Conservation (phyloP, 2,329 filamentous ascomycete genomes). For the Ascochyta rabiei region DNA sequence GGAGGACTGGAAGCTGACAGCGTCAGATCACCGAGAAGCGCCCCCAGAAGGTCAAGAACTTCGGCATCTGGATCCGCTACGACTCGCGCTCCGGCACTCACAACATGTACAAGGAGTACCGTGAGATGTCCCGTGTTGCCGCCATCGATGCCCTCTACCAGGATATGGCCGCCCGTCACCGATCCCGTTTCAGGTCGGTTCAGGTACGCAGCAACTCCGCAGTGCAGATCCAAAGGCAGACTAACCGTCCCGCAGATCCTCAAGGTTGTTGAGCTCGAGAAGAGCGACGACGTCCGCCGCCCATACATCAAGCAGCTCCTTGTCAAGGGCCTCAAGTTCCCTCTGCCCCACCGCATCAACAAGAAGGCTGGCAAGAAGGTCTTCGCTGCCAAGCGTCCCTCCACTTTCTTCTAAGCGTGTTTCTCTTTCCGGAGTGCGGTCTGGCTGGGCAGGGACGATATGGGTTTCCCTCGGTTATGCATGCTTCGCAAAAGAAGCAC, state of each 20-base stretch:
- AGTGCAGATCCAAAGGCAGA: not conserved
- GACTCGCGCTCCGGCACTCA: conserved; percentile 99
- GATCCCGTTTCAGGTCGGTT: conserved; percentile 95
- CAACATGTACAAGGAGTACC: conserved; percentile 99
- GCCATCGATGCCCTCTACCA: conserved; percentile 97
- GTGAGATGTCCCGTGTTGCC: conserved; percentile 94
- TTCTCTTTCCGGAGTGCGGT: conserved; percentile 49
- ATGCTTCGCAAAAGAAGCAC: conserved; percentile 51
- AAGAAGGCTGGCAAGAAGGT: conserved; percentile 86
- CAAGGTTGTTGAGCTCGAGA: conserved; percentile 96
- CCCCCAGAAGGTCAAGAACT: conserved; percentile 99
- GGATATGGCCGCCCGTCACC: conserved; percentile 99
- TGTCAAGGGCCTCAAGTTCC: conserved; percentile 95
- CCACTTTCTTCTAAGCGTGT: conserved; percentile 89
- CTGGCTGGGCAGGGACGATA: conserved; percentile 47
- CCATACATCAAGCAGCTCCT: conserved; percentile 99
- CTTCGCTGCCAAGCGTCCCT: conserved; percentile 90
- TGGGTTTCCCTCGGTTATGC: conserved; percentile 49
- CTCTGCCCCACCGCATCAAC: conserved; percentile 93
- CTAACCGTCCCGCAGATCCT: conserved; percentile 71
- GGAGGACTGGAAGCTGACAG: conserved; percentile 19
- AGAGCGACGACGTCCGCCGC: conserved; percentile 91
- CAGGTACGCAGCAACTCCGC: conserved; percentile 71
- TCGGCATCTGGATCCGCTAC: conserved; percentile 99
- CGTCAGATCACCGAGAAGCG: conserved; percentile 95